phyloP scores from a whole-genome alignment of 495 filamentous ascomycete species.

The Aspergillus nanangensis region DNA sequence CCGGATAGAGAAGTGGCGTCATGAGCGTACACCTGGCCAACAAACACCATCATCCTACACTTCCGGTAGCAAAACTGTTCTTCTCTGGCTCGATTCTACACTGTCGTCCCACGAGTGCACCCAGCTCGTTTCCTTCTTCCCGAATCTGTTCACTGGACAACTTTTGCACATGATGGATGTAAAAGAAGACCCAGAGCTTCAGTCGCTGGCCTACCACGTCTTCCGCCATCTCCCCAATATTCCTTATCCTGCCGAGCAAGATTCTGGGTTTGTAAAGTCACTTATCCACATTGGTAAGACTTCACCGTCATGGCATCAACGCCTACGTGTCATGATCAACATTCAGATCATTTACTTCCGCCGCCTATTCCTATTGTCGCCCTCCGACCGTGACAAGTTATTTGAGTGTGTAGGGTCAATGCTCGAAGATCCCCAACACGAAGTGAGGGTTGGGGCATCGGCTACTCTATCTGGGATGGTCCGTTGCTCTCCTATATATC shows the following conservation, averaged over 20 bases:
- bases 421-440: conserved; percentile 86
- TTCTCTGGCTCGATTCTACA: conserved; percentile 91
- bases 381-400: conserved; percentile 67
- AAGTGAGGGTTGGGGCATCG: conserved; percentile 89
- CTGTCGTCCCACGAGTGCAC: conserved; percentile 90
- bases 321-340: conserved; percentile 93
- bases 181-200: conserved; percentile 95
- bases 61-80: conserved; percentile 89
- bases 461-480: conserved; percentile 97
- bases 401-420: conserved; percentile 90
- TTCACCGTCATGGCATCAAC: conserved; percentile 92
- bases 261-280: conserved; percentile 74
- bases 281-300: conserved; percentile 86
- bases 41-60: conserved; percentile 94
- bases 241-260: conserved; percentile 81
- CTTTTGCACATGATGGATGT: conserved; percentile 99
- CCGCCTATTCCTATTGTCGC: conserved; percentile 86
- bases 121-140: conserved; percentile 87
- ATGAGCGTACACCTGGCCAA: conserved; percentile 78
- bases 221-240: conserved; percentile 97
- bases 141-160: conserved; percentile 80
- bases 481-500: conserved; percentile 80
- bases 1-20: conserved; percentile 81
- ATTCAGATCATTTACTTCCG: conserved; percentile 99
- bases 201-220: conserved; percentile 92